Evolutionary conservation across 1,284 basidiomycete genomes (phyloP), one percentile per base, ranked within the genome.

Genomic region (Erythrobasidium hasegawianum): DNA sequence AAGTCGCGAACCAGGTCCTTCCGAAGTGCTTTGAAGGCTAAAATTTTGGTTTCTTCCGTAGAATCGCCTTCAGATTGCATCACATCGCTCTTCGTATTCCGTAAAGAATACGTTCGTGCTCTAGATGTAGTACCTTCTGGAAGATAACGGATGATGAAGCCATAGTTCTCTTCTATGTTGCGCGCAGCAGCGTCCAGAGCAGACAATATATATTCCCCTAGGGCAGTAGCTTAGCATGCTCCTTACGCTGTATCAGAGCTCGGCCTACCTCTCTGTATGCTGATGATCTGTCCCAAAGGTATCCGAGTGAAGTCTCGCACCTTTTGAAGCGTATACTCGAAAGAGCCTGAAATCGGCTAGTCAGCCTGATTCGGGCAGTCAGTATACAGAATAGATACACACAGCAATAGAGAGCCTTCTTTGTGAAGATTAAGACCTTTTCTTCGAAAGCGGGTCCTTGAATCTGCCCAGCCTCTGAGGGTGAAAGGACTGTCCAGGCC

Each of bases 401-500:
- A 65, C 62, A 65, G 22, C 41, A 43, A 50, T 74, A 75, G 8
- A 73, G 20, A 4, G 73, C 72, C 45, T 68, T 71, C 5, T 52
- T 14, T 24, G 67, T 68, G 3, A 98, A 76, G 0, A 98, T 79
- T 8, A 97, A 72, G 2, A 97, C 86, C 76, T 97, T 97, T 81
- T 97, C 94, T 78, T 96, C 93, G 71, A 89, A 90, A 73, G 85
- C 87, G 59, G 87, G 82, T 20, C 49, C 53, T 84, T 84, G n/a
- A 87, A 77, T 75, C 81, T 87, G 45, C 73, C 89, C 89, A 49
- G 89, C 75, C 67, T 88, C 85, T 69, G 86, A 83, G 0, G 95
- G 94, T 0, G 90, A 85, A 72, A 97, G 86, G 22, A 97, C 76
- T 0, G 92, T 97, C 94, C 95, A 97, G 0, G 91, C 95, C 2